These are phyloP conservation scores for Sonneratia alba DNA, from an alignment of 345 rosid species.

Conservation along the genomic window DNA sequence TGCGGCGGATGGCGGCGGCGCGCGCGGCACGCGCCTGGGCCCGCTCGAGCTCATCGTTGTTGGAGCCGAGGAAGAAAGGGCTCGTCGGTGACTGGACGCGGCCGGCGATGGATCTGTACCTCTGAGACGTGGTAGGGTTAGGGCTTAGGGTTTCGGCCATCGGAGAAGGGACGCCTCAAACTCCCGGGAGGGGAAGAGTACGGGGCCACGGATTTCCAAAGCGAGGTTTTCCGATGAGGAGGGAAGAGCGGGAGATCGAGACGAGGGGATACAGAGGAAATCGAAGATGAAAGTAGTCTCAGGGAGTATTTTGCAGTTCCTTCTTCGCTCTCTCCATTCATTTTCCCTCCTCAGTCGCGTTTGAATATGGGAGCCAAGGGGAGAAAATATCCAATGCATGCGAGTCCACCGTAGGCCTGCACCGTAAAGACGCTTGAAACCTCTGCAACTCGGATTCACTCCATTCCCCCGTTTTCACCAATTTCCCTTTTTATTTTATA, in stretches of 20 bases:
- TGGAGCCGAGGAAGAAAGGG: conserved; percentile 76
- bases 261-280: neutral
- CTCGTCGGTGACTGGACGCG: conserved; percentile 75
- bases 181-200: neutral
- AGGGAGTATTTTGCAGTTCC: neutral
- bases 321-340: neutral
- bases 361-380: neutral
- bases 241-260: neutral
- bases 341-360: neutral
- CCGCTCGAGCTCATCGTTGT: conserved; percentile 66
- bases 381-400: neutral
- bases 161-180: neutral
- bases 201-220: neutral
- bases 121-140: conserved; percentile 37
- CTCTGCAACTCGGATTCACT: no score
- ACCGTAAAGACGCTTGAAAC: no score
- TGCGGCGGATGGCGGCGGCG: conserved; percentile 78
- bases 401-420: neutral
- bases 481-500: no score
- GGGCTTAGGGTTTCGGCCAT: conserved; percentile 78
- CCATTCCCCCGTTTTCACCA: no score
- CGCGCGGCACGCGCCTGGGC: conserved; percentile 90
- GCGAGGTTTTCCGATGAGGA: neutral
- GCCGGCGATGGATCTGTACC: conserved; percentile 27
- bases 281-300: neutral